Evolutionary conservation across 2,329 filamentous ascomycete species (phyloP), one percentile per base, ranked within the genome.

Genomic region (Epichloe amarillans): DNA sequence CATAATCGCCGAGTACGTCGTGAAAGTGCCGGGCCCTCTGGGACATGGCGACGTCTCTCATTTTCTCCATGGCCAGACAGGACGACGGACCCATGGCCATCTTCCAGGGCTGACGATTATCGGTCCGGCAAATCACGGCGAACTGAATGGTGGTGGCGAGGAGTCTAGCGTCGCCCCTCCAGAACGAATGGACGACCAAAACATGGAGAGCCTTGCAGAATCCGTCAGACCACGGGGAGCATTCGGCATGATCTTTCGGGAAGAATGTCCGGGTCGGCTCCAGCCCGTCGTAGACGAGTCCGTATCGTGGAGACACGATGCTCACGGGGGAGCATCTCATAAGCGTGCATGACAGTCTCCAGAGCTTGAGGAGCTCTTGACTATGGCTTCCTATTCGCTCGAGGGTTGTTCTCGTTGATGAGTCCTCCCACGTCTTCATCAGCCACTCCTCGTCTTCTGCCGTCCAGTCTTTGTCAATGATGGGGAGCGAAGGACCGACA

Each of bases 51-150:
- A 45, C 14, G 2, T 17, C 14, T 35, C 41, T 33, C 15, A 49
- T 11, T 1, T 19, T 35, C 15, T 52, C 33, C n/a, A 52, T 23
- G 2, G 12, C 46, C 15, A 21, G 30, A 46, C 50, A 49, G 10
- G 46, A 49, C 1, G 36, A 40, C 10, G 5, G 33, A 5, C 14
- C 14, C 33, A 46, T 45, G 1, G 46, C 39, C 39, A 52, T 30
- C n/a, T 33, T 33, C 46, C 50, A 52, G 3, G 50, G 46, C 41
- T 44, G 46, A 2, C 46, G 33, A n/a, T 52, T 40, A n/a, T 46
- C 46, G 1, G 33, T 38, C 3, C 50, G 46, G 26, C 46, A 52
- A 19, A 52, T 19, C 2, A 46, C 41, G 14, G 41, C 26, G 23
- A 26, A 52, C 26, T 52, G 50, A 6, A 52, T 52, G n/a, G n/a